A percentile compares a stretch with the other conserved stretches of the same genome.
These are phyloP conservation scores for Mytilinidion resinicola DNA, from an alignment of 495 filamentous ascomycete genomes.

Conservation along the genomic window DNA sequence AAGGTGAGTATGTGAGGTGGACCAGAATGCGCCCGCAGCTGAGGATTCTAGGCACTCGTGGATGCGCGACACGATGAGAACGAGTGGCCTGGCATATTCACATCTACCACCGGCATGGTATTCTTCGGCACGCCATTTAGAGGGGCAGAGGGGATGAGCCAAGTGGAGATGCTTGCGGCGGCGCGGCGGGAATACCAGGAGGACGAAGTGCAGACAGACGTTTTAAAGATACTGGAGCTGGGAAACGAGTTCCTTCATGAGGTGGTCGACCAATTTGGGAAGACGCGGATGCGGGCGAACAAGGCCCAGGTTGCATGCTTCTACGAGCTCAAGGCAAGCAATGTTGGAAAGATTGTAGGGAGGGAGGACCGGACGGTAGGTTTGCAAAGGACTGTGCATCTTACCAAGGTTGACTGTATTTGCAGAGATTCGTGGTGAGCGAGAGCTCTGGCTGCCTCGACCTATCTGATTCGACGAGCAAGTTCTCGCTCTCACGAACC, in stretches of 20 bases:
- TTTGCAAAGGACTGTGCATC: not conserved
- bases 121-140: slow-evolving; percentile 16
- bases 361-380: slow-evolving; percentile 4
- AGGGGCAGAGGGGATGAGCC: slow-evolving; percentile 12
- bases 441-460: slow-evolving; percentile 7
- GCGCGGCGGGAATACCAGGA: slow-evolving; percentile 6
- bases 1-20: not conserved
- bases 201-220: slow-evolving; percentile 14
- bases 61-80: slow-evolving; percentile 4
- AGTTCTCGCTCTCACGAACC: slow-evolving; percentile 1
- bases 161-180: slow-evolving; percentile 18
- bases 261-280: slow-evolving; percentile 13
- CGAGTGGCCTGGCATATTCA: slow-evolving; percentile 13
- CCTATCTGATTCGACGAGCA: not conserved
- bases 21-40: not conserved
- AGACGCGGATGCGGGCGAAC: slow-evolving; percentile 10
- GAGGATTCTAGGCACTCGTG: slow-evolving; percentile 11
- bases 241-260: slow-evolving; percentile 18
- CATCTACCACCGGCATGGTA: slow-evolving; percentile 8
- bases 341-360: slow-evolving; percentile 13
- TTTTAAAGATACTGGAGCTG: slow-evolving; percentile 11
- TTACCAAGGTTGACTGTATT: not conserved
- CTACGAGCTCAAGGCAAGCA: slow-evolving; percentile 17
- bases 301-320: slow-evolving; percentile 12
- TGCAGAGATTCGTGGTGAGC: slow-evolving; percentile 2